A percentile compares a stretch with the other conserved stretches of the same genome.
These are phyloP conservation scores for Moesziomyces antarcticus DNA, from an alignment of 1,284 basidiomycete genomes.

Conservation along the genomic window DNA sequence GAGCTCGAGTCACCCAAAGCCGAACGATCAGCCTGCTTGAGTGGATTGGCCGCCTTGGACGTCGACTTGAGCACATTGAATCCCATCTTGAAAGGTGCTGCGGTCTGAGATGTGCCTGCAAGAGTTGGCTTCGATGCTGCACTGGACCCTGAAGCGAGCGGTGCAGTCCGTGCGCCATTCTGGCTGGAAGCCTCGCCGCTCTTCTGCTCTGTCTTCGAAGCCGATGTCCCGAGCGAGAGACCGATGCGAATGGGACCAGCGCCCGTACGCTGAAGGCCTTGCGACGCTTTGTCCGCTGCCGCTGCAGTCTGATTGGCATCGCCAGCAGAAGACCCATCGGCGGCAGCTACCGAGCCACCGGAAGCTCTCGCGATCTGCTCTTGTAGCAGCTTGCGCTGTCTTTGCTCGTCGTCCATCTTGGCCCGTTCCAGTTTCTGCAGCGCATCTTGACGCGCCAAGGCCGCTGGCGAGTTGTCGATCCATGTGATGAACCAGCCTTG, in stretches of 20 bases:
- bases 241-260: slow-evolving; percentile 51
- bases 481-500: slow-evolving; percentile 97
- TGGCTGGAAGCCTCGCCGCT: neutral
- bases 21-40: slow-evolving; percentile 11
- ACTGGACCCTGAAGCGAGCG: neutral
- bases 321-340: slow-evolving; percentile 57
- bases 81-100: slow-evolving; percentile 37
- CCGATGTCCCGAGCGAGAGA: slow-evolving; percentile 19
- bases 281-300: slow-evolving; percentile 7
- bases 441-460: slow-evolving; percentile 87
- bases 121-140: neutral
- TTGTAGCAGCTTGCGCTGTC: slow-evolving; percentile 86
- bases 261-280: slow-evolving; percentile 40
- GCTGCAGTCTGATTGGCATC: neutral
- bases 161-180: neutral
- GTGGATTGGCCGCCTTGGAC: slow-evolving; percentile 36
- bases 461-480: slow-evolving; percentile 95
- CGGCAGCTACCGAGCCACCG: too few species aligned
- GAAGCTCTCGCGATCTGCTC: slow-evolving; percentile 92
- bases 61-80: slow-evolving; percentile 49
- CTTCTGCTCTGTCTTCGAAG: slow-evolving; percentile 3
- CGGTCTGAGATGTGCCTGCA: slow-evolving; percentile 1
- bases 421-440: slow-evolving; percentile 93
- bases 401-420: slow-evolving; percentile 91
- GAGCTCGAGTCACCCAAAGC: too few species aligned